These are phyloP conservation scores for Tanacetum coccineum DNA, from an alignment of 129 eudicot genomes.

Conservation along the genomic window DNA sequence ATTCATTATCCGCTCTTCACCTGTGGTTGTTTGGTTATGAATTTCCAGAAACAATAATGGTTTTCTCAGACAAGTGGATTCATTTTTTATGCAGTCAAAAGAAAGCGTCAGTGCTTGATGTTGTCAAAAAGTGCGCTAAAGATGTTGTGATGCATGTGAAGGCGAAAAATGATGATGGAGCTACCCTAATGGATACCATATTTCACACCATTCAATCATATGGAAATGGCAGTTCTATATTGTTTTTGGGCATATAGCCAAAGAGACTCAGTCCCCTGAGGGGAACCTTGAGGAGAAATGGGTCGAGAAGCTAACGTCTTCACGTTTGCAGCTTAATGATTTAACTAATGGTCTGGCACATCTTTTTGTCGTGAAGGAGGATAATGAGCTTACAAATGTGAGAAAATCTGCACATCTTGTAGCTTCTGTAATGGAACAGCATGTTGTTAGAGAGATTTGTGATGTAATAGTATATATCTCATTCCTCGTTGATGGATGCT, in stretches of 20 bases:
- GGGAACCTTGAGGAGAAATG: too few relatives aligned
- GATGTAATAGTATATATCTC: slow-evolving; percentile 53
- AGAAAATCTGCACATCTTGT: slow-evolving; percentile 50
- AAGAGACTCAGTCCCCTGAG: too few relatives aligned
- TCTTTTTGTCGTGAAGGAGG: slow-evolving; percentile 53
- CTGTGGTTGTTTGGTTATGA: slow-evolving; percentile 64
- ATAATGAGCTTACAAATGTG: slow-evolving; percentile 37
- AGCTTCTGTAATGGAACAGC: slow-evolving; percentile 48
- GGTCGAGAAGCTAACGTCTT: too few relatives aligned
- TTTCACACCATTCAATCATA: slow-evolving; percentile 20
- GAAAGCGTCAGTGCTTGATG: too few relatives aligned
- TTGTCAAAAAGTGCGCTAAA: too few relatives aligned
- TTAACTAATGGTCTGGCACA: slow-evolving; percentile 48
- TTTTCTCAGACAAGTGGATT: slow-evolving; percentile 50
- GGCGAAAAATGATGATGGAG: slow-evolving; percentile 42
- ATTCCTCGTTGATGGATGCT: slow-evolving; percentile 53
- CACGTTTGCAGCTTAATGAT: too few relatives aligned
- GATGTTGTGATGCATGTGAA: too few relatives aligned
- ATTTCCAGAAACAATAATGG: slow-evolving; percentile 66
- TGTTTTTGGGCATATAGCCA: too few relatives aligned
- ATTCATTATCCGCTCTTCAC: slow-evolving; percentile 58
- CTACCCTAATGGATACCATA: slow-evolving; percentile 41
- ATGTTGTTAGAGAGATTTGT: slow-evolving; percentile 56
- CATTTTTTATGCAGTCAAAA: too few relatives aligned
- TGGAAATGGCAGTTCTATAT: slow-evolving; percentile 18